Percentiles rank a stretch among this genome's conserved stretches.
Conservation (phyloP, 176 grass and related monocot species). For the Elaeis guineensis region DNA sequence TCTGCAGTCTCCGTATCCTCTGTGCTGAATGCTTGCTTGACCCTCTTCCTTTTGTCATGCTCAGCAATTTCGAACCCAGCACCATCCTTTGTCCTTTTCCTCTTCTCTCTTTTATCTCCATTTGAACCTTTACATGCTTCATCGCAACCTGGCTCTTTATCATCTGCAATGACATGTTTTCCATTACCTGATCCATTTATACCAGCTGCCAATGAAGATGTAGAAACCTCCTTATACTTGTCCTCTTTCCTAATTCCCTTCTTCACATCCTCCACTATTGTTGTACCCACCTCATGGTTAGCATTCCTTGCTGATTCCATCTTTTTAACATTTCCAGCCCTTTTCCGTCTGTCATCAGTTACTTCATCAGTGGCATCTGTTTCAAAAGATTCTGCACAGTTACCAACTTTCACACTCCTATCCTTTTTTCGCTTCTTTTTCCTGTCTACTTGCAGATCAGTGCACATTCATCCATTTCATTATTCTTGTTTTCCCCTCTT, state of each 20-base stretch:
- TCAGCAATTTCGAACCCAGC: background rate
- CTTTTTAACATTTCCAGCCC: slow-evolving; percentile 23
- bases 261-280: background rate
- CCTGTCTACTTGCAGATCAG: too few species aligned
- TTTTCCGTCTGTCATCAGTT: background rate
- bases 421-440: background rate
- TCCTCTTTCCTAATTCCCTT: background rate
- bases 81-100: background rate
- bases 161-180: too few species aligned
- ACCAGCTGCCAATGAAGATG: too few species aligned
- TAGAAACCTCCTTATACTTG: too few species aligned
- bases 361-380: slow-evolving; percentile 16
- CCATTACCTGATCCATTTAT: too few species aligned
- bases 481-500: background rate
- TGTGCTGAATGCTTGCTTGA: background rate
- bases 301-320: background rate
- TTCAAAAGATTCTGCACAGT: background rate
- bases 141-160: too few species aligned
- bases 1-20: slow-evolving; percentile 12
- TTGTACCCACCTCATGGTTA: too few species aligned
- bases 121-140: too few species aligned
- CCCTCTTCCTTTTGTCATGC: background rate
- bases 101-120: background rate
- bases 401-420: background rate
- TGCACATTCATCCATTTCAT: too few species aligned